phyloP scores from a whole-genome alignment of 176 grass and related monocot genomes.

The Puya raimondii region DNA sequence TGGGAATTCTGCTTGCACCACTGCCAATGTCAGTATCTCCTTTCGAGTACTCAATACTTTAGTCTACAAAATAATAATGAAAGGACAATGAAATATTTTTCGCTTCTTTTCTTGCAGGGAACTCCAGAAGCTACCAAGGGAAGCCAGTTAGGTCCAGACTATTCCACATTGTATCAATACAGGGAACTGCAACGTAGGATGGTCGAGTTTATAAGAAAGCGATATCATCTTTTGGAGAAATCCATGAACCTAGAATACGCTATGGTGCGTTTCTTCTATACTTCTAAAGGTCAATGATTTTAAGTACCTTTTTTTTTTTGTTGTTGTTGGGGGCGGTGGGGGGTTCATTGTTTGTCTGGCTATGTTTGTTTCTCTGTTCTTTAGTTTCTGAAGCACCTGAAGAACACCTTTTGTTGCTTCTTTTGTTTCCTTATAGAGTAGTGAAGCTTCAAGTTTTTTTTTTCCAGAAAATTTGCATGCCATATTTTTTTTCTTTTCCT shows the following conservation, averaged over 20 bases:
- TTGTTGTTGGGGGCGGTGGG: not conserved
- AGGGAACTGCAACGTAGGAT: constrained; percentile 81
- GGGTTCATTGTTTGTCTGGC: too few relatives aligned
- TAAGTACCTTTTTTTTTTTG: not conserved
- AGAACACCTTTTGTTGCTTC: not conserved
- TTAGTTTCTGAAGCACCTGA: not conserved
- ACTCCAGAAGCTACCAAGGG: constrained; percentile 50
- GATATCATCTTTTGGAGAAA: constrained; percentile 90
- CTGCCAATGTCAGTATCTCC: constrained; percentile 37
- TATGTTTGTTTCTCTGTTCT: too few relatives aligned
- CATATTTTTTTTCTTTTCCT: not conserved
- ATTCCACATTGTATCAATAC: constrained; percentile 33
- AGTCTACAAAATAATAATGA: constrained; percentile 6
- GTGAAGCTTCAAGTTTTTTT: not conserved
- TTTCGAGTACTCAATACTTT: constrained; percentile 5
- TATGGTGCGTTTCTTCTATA: constrained; percentile 42
- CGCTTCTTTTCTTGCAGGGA: constrained; percentile 42
- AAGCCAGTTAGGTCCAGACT: constrained; percentile 32
- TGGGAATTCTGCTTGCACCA: constrained; percentile 15
- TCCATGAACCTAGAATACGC: constrained; percentile 80
- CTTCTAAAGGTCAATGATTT: not conserved
- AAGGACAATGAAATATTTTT: constrained; percentile 7
- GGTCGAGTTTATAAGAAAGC: constrained; percentile 89
- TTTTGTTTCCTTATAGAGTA: not conserved
- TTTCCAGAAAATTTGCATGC: not conserved